These are phyloP conservation scores for Fraxinus xanthoxyloides DNA, from an alignment of 305 asterid genomes.

Conservation along the genomic window DNA sequence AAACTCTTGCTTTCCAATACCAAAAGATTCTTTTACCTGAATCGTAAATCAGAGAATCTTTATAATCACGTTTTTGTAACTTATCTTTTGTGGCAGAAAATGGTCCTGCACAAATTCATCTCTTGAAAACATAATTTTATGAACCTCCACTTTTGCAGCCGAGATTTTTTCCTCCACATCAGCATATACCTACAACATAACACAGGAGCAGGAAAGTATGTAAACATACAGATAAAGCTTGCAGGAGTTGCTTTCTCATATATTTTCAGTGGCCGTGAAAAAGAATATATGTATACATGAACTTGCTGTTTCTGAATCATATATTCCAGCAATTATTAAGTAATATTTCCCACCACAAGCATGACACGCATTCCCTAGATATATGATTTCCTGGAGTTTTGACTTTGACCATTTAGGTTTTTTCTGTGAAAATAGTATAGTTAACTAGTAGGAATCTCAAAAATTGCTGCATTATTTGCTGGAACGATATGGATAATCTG, in stretches of 20 bases:
- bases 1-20: conserved; percentile 64
- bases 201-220: conserved; percentile 19
- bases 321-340: neutral
- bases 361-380: neutral
- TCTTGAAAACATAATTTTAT: conserved; percentile 19
- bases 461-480: neutral
- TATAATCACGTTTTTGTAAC: neutral
- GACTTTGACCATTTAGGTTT: neutral
- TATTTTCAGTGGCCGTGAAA: neutral
- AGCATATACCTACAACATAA: conserved; percentile 53
- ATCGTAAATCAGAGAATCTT: conserved; percentile 16
- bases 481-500: neutral
- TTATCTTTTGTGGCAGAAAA: neutral
- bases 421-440: neutral
- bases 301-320: neutral
- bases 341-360: neutral
- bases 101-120: neutral
- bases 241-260: conserved; percentile 6
- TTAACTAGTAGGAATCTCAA: neutral
- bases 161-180: conserved; percentile 67
- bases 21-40: conserved; percentile 76
- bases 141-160: conserved; percentile 86
- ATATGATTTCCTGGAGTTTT: neutral
- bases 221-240: conserved; percentile 14
- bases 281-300: neutral